These are phyloP conservation scores for Multifurca ochricompacta DNA, from an alignment of 768 basidiomycete genomes.

Conservation along the genomic window DNA sequence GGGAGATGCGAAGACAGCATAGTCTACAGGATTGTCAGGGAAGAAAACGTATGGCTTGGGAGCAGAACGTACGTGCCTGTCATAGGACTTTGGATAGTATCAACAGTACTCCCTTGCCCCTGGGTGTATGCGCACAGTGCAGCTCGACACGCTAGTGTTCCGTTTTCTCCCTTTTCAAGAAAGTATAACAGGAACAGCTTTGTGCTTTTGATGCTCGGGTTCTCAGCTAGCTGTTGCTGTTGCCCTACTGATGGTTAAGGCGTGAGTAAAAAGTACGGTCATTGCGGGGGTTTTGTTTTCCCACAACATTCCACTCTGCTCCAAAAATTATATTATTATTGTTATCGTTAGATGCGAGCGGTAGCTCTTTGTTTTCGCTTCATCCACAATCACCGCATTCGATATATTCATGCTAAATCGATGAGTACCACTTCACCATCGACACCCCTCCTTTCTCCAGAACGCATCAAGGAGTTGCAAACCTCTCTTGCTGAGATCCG, in stretches of 20 bases:
- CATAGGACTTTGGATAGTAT: slow-evolving; percentile 1
- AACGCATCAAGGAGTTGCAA: slow-evolving; percentile 45
- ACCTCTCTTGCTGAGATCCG: slow-evolving; percentile 50
- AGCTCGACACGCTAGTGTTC: neutral
- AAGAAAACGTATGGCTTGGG: neutral
- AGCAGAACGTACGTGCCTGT: slow-evolving; percentile 18
- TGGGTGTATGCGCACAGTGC: neutral
- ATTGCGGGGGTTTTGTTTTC: too few species aligned
- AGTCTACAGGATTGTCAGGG: slow-evolving; percentile 41
- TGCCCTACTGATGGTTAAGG: too few species aligned
- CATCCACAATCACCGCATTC: neutral
- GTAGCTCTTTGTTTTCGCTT: neutral
- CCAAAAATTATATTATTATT: too few species aligned
- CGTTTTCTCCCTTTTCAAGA: too few species aligned
- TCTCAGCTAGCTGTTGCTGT: too few species aligned
- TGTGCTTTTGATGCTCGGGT: too few species aligned
- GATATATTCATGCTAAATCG: neutral
- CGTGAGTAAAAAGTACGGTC: too few species aligned
- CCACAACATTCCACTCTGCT: too few species aligned
- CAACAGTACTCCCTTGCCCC: too few species aligned
- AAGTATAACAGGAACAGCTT: too few species aligned
- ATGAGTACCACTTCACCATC: neutral
- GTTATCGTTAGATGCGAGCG: neutral
- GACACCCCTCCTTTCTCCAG: slow-evolving; percentile 24
- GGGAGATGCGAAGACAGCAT: slow-evolving; percentile 61